phyloP scores from a whole-genome alignment of 1,139 yeast genomes.

The Protomyces pachydermus region DNA sequence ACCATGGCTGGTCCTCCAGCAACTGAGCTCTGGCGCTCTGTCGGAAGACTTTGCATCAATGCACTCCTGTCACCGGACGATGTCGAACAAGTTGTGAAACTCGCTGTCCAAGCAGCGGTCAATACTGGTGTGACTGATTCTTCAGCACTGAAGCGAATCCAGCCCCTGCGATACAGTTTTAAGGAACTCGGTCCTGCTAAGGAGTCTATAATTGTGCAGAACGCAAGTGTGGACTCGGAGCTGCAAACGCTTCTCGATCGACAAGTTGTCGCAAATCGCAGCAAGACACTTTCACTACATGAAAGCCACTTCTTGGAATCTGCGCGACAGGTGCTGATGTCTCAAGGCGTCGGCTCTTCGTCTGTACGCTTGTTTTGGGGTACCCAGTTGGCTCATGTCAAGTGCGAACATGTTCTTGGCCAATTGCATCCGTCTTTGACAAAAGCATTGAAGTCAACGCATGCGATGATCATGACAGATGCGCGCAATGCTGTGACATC shows the following conservation, averaged over 20 bases:
- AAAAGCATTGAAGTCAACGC: neutral
- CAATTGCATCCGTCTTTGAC: constrained; percentile 1
- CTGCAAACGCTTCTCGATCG: neutral
- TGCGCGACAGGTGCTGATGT: constrained; percentile 4
- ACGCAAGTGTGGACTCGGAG: neutral
- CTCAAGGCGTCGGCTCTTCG: constrained; percentile 20
- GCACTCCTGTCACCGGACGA: constrained; percentile 19
- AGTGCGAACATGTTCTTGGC: constrained; percentile 6
- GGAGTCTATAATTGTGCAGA: neutral
- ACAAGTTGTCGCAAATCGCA: neutral
- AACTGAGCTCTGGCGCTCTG: constrained; percentile 22
- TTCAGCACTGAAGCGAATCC: neutral
- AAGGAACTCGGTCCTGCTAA: neutral
- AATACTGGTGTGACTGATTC: constrained; percentile 8
- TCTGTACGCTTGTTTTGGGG: constrained; percentile 22
- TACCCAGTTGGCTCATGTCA: constrained; percentile 13
- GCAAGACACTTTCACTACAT: neutral
- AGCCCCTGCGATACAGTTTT: constrained; percentile 6
- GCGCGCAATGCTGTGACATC: constrained; percentile 19
- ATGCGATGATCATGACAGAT: constrained; percentile 20
- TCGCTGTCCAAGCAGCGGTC: constrained; percentile 21
- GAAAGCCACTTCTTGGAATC: neutral
- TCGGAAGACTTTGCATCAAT: constrained; percentile 24
- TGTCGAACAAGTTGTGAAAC: constrained; percentile 14
- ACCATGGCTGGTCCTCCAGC: constrained; percentile 26